phyloP scores from a whole-genome alignment of 2,329 filamentous ascomycete genomes.

The Aspergillus spinulosporus region DNA sequence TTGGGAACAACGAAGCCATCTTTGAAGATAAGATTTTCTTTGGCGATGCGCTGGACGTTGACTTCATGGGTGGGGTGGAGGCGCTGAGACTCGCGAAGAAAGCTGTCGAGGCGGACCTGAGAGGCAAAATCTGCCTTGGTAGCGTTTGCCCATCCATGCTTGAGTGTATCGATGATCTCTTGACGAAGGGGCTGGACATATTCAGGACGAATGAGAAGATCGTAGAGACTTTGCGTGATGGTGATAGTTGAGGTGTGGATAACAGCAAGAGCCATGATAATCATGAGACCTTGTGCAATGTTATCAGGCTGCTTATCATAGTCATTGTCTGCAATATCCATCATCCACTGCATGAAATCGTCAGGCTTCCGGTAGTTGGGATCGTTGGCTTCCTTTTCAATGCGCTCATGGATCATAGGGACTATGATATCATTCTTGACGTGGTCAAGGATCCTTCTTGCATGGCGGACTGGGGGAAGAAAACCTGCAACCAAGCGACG shows the following conservation, averaged over 20 bases:
- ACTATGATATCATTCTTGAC: constrained; percentile 36
- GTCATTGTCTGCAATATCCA: constrained; percentile 28
- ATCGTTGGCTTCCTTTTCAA: constrained; percentile 22
- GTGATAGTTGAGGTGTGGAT: constrained; percentile 33
- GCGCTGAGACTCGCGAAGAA: constrained; percentile 33
- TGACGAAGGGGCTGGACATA: constrained; percentile 52
- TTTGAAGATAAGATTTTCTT: constrained; percentile 25
- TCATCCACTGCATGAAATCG: constrained; percentile 38
- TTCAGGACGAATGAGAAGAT: constrained; percentile 53
- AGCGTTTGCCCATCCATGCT: constrained; percentile 28
- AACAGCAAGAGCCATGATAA: constrained; percentile 30
- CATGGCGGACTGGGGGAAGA: constrained; percentile 35
- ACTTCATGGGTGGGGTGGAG: constrained; percentile 34
- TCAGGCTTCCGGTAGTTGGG: constrained; percentile 27
- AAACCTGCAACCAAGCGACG: constrained; percentile 37
- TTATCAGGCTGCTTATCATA: constrained; percentile 24
- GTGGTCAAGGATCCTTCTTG: constrained; percentile 32
- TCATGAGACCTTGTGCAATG: constrained; percentile 29
- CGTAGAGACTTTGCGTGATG: constrained; percentile 50
- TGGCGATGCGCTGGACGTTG: constrained; percentile 31
- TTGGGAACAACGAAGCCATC: constrained; percentile 27
- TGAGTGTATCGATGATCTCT: constrained; percentile 44
- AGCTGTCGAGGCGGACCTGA: constrained; percentile 30
- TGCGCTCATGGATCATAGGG: constrained; percentile 35
- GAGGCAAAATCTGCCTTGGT: constrained; percentile 23